Conservation (phyloP, 176 grass and related monocot species). For the Saccharum spontaneum region DNA sequence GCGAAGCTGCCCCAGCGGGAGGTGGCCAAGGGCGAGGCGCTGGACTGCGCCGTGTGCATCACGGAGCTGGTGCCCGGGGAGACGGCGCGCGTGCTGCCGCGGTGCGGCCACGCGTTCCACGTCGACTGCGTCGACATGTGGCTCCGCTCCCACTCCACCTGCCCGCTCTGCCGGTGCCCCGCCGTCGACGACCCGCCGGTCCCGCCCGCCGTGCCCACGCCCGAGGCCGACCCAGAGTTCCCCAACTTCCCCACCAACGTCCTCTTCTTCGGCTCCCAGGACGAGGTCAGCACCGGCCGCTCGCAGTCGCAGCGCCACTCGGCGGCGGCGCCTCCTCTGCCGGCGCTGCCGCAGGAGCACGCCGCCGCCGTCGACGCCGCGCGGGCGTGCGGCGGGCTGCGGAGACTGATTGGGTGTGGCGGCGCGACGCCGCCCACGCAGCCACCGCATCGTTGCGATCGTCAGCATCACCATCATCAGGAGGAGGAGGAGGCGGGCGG, state of each 20-base stretch:
- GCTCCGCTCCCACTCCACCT: conserved; percentile 74
- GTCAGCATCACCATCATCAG: background rate
- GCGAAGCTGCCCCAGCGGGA: conserved; percentile 43
- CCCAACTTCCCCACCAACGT: conserved; percentile 70
- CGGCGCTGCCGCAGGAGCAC: background rate
- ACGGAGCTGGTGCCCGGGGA: conserved; percentile 64
- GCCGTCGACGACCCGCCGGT: conserved; percentile 50
- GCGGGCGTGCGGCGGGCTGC: conserved; percentile 28
- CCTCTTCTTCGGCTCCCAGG: conserved; percentile 70
- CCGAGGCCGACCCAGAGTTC: conserved; percentile 39
- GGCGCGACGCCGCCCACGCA: conserved; percentile 35
- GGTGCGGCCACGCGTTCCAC: conserved; percentile 78
- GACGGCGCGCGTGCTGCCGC: conserved; percentile 66
- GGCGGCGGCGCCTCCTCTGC: background rate
- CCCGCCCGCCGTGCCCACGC: conserved; percentile 22
- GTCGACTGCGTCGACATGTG: conserved; percentile 86
- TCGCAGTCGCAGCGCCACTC: background rate
- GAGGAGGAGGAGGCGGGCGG: background rate
- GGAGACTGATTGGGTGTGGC: conserved; percentile 54
- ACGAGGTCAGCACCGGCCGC: conserved; percentile 41
- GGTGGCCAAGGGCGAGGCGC: conserved; percentile 35
- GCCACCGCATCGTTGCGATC: background rate
- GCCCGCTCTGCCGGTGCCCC: conserved; percentile 82
- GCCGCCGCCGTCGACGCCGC: background rate
- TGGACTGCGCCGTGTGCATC: conserved; percentile 83